These are phyloP conservation scores for Ophiocytium majus DNA, from an alignment of 352 stramenopile genomes.

Conservation along the genomic window DNA sequence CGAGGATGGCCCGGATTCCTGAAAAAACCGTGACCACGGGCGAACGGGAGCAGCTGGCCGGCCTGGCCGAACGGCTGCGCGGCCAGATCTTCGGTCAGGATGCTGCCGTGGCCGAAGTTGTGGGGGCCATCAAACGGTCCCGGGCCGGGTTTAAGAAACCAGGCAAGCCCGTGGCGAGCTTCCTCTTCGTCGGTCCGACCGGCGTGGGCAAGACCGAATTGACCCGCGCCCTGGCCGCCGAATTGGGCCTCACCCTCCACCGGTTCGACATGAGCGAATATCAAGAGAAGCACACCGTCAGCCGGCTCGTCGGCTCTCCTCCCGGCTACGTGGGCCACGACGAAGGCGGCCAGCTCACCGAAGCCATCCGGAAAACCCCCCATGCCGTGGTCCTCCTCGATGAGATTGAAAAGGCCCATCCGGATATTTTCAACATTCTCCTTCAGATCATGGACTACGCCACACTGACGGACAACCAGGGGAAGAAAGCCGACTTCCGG, in stretches of 20 bases:
- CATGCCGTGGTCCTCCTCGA: constrained; percentile 95
- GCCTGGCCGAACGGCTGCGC: constrained; percentile 81
- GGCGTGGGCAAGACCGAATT: constrained; percentile 92
- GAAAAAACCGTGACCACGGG: too few relatives aligned
- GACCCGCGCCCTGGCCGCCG: constrained; percentile 84
- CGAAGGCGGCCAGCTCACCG: constrained; percentile 90
- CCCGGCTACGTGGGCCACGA: constrained; percentile 72
- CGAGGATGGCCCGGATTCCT: neutral
- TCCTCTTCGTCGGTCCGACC: constrained; percentile 82
- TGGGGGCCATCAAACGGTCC: constrained; percentile 78
- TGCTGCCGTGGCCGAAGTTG: constrained; percentile 74
- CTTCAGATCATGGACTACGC: constrained; percentile 86
- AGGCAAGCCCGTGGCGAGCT: constrained; percentile 84
- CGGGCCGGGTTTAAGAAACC: constrained; percentile 86
- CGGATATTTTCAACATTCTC: constrained; percentile 90
- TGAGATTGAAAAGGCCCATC: constrained; percentile 60
- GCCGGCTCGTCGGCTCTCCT: constrained; percentile 23
- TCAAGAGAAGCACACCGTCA: constrained; percentile 26
- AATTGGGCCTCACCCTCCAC: too few relatives aligned
- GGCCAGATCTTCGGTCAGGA: constrained; percentile 63
- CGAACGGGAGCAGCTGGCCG: constrained; percentile 60
- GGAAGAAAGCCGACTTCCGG: constrained; percentile 87
- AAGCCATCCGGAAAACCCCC: constrained; percentile 84
- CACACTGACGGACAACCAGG: constrained; percentile 90
- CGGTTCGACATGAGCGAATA: constrained; percentile 38